These are phyloP conservation scores for Colletotrichum limetticola DNA, from an alignment of 2,329 filamentous ascomycete species.

Conservation along the genomic window DNA sequence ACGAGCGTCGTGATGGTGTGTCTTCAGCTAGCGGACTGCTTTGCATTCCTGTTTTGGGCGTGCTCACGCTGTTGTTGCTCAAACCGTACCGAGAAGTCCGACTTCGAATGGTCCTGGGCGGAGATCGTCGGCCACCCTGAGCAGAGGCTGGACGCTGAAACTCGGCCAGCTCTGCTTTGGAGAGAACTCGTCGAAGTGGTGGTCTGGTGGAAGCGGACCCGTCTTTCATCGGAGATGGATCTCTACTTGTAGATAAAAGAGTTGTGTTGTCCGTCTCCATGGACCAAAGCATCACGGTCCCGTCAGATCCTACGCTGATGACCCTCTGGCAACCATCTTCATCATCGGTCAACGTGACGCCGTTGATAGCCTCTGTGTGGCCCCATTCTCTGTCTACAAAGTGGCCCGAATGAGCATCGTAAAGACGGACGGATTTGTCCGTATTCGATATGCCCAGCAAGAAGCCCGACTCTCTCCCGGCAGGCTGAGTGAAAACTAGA, in stretches of 20 bases:
- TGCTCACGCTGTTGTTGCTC: slow-evolving; percentile 42
- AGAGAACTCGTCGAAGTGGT: slow-evolving; percentile 86
- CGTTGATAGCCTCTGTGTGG: slow-evolving; percentile 93
- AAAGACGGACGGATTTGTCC: slow-evolving; percentile 94
- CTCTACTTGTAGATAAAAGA: slow-evolving; percentile 55
- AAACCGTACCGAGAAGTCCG: slow-evolving; percentile 65
- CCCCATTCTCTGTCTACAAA: slow-evolving; percentile 93
- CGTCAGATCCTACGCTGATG: slow-evolving; percentile 82
- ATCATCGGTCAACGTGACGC: slow-evolving; percentile 77
- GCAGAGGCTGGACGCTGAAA: slow-evolving; percentile 69
- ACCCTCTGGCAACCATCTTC: slow-evolving; percentile 67
- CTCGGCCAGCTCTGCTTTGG: slow-evolving; percentile 86
- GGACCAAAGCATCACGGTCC: slow-evolving; percentile 84
- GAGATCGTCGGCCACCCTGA: slow-evolving; percentile 62
- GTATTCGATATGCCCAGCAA: slow-evolving; percentile 92
- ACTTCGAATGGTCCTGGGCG: slow-evolving; percentile 63
- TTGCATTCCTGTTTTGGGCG: slow-evolving; percentile 52
- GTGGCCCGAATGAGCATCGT: slow-evolving; percentile 79
- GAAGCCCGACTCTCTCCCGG: slow-evolving; percentile 67
- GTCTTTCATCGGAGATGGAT: slow-evolving; percentile 66
- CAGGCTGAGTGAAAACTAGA: slow-evolving; percentile 71
- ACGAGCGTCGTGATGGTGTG: slow-evolving; percentile 61
- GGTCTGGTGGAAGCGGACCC: slow-evolving; percentile 67
- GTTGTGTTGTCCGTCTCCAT: slow-evolving; percentile 61
- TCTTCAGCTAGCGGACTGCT: slow-evolving; percentile 56